phyloP scores from a whole-genome alignment of 495 filamentous ascomycete species.

The Podospora bellae-mahoneyi region DNA sequence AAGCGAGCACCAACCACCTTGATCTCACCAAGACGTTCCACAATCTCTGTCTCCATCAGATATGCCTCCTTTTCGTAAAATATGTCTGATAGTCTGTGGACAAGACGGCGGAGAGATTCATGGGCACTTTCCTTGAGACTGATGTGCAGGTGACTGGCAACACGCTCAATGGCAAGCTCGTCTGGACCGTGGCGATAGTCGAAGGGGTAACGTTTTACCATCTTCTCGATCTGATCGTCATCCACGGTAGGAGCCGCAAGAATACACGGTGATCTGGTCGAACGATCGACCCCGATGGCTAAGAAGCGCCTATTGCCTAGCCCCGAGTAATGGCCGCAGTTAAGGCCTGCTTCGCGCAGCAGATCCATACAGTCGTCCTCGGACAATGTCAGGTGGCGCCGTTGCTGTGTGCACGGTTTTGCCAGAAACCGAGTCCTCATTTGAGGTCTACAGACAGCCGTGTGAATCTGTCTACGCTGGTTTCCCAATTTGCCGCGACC shows the following conservation, averaged over 20 bases:
- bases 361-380: constrained; percentile 57
- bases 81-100: constrained; percentile 55
- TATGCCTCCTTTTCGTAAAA: constrained; percentile 70
- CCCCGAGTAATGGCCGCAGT: constrained; percentile 44
- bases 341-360: constrained; percentile 50
- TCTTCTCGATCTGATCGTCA: constrained; percentile 23
- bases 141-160: constrained; percentile 29
- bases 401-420: constrained; percentile 34
- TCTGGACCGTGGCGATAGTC: constrained; percentile 48
- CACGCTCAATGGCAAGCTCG: constrained; percentile 50
- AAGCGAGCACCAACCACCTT: constrained; percentile 52
- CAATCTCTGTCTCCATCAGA: constrained; percentile 50
- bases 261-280: constrained; percentile 62
- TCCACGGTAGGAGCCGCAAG: constrained; percentile 54
- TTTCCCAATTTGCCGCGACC: constrained; percentile 22
- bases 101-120: constrained; percentile 44
- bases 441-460: constrained; percentile 31
- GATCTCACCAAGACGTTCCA: constrained; percentile 39
- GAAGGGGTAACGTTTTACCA: constrained; percentile 59
- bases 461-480: constrained; percentile 51
- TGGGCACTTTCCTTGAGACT: constrained; percentile 22
- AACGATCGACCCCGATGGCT: constrained; percentile 64
- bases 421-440: background rate
- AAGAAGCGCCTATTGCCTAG: constrained; percentile 40
- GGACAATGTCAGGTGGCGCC: constrained; percentile 57